Evolutionary conservation across 768 basidiomycete species (phyloP).

Genomic region (Mycena kentingensis): DNA sequence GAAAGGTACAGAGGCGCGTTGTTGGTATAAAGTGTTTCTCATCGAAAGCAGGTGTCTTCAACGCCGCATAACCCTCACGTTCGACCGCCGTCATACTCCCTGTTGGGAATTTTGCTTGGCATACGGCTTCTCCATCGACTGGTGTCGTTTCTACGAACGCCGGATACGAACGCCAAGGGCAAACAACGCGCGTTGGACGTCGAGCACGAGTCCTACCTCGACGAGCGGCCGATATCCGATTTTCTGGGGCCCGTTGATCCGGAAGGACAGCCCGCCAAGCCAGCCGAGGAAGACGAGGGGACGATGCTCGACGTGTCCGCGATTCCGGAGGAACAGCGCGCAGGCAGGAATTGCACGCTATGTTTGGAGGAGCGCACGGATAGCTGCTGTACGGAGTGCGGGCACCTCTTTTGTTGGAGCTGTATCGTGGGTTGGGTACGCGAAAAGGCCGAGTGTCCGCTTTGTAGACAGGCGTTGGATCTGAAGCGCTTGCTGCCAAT

Average conservation of each 20-base stretch:
- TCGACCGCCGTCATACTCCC: slow-evolving; percentile 83
- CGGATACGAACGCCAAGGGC: slow-evolving; percentile 28
- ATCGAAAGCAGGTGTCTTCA: slow-evolving; percentile 61
- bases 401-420: slow-evolving; percentile 88
- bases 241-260: slow-evolving; percentile 53
- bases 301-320: slow-evolving; percentile 63
- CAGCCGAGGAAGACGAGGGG: slow-evolving; percentile 70
- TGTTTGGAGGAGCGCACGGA: slow-evolving; percentile 85
- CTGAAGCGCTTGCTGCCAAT: slow-evolving; percentile 73
- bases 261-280: slow-evolving; percentile 54
- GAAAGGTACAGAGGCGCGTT: slow-evolving; percentile 51
- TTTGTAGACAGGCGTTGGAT: slow-evolving; percentile 78
- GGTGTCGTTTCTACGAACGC: slow-evolving; percentile 42
- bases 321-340: slow-evolving; percentile 55
- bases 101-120: slow-evolving; percentile 74
- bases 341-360: slow-evolving; percentile 73
- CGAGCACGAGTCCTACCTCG: slow-evolving; percentile 48
- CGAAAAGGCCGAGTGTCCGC: slow-evolving; percentile 88
- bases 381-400: slow-evolving; percentile 84
- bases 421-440: slow-evolving; percentile 88
- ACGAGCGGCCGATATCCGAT: slow-evolving; percentile 60
- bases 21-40: not conserved
- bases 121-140: slow-evolving; percentile 68
- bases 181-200: slow-evolving; percentile 29
- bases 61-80: slow-evolving; percentile 69